These are phyloP conservation scores for Boletus semigastroideus DNA, from an alignment of 1,284 basidiomycete genomes.

Conservation along the genomic window DNA sequence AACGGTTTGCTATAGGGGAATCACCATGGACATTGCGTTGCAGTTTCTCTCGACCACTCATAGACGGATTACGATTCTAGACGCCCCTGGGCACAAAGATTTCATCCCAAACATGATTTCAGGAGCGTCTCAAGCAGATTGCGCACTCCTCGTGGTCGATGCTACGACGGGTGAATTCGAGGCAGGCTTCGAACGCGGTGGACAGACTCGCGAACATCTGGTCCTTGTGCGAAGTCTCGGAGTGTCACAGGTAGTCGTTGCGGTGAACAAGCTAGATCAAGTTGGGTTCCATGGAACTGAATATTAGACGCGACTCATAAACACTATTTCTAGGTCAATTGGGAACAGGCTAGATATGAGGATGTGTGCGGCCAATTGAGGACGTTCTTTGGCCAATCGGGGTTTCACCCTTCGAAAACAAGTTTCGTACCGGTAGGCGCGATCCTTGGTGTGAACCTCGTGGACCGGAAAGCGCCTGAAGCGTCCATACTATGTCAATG, in stretches of 20 bases:
- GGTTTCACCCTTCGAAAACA: constrained; percentile 79
- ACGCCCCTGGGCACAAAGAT: constrained; percentile 96
- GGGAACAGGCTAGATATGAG: constrained; percentile 81
- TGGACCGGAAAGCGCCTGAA: constrained; percentile 48
- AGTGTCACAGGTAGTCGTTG: constrained; percentile 91
- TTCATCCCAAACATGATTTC: constrained; percentile 99
- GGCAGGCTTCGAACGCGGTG: constrained; percentile 90
- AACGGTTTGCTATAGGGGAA: constrained; percentile 61
- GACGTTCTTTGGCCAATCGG: constrained; percentile 85
- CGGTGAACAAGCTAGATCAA: constrained; percentile 93
- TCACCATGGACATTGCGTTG: constrained; percentile 96
- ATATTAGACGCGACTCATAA: constrained; percentile 6
- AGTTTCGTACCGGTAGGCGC: constrained; percentile 90
- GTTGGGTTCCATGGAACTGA: constrained; percentile 40
- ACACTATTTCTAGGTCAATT: constrained; percentile 66
- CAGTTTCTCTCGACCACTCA: constrained; percentile 80
- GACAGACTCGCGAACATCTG: constrained; percentile 97
- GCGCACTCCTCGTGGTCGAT: constrained; percentile 94
- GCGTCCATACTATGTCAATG: constrained; percentile 59
- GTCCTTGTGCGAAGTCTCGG: constrained; percentile 91
- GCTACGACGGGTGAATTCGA: constrained; percentile 92
- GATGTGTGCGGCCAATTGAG: constrained; percentile 76
- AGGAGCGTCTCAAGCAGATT: constrained; percentile 95
- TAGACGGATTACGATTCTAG: constrained; percentile 86
- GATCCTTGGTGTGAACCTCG: constrained; percentile 88